Evolutionary conservation across 2,329 filamentous ascomycete species (phyloP), one percentile per base, ranked within the genome.

Genomic region (Bipolaris victoriae): DNA sequence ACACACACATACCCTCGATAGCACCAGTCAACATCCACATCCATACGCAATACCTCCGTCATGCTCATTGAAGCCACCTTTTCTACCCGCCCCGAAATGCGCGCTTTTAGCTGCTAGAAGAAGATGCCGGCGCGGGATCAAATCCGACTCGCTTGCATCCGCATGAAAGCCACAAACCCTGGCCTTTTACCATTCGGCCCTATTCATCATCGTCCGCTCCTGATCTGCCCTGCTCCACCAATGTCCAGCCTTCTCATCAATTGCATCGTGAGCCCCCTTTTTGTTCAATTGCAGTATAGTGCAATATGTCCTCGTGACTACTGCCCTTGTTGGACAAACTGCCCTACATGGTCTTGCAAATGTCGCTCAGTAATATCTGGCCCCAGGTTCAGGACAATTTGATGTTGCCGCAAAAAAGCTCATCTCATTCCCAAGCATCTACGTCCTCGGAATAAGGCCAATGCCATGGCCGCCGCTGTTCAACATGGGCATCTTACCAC

Each of bases 121-220:
- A 39, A 16, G 10, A 29, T 35, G 36, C 22, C 31, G 54, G 49
- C 22, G 61, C 57, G 64, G 62, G 60, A 63, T 57, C 60, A 58
- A 61, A 37, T 60, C 58, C 60, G 55, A 51, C 56, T 58, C 61
- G 58, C 62, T 55, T 61, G 53, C 56, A 60, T 52, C 50, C 48
- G 58, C 55, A 57, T 63, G 59, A 62, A 60, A 37, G 33, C 49
- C 54, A 60, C 55, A 39, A 58, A 58, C 59, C 51, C 54, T 55
- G 54, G 62, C 58, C 52, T 55, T 63, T 59, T 49, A 26, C 31
- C 41, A 46, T 47, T 61, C 62, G 58, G 58, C 40, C 58, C 58
- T 60, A 53, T 33, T 29, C 45, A 44, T 52, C 45, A 44, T 52
- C 44, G 31, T 36, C 43, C 26, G 51, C 56, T 61, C 43, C 47